Base-by-base conservation (phyloP, 2,329 filamentous ascomycete species). In the Berkeleyomyces basicola region DNA sequence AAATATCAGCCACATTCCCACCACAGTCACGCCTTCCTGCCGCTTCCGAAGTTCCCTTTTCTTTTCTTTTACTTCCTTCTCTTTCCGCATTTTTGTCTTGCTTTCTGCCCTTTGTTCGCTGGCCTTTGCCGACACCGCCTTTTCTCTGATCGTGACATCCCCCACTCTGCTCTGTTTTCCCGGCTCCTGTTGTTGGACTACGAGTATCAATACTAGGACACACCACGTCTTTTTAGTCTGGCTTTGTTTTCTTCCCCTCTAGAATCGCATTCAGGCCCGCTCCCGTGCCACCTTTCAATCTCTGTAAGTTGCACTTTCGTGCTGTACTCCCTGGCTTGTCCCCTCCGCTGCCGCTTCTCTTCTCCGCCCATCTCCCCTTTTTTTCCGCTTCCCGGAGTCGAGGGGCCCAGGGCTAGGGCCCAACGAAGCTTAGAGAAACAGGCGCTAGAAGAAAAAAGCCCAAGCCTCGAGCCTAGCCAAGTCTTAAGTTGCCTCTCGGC, bases 131-230 rank as follows among this genome's bases (percentile, higher is more conserved):
- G 49, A 37, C 63, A 59, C 63, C 55, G 46, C 39, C 62, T 63
- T 62, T 63, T 63, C 58, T 64, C 44, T 59, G 58, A 47, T 39
- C 58, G 58, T 59, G 42, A 43, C 58, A 10, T 37, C 40, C 40
- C 36, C 57, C 37, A 33, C 4, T 55, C 23, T 23, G 23, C 23
- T 1, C 23, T 43, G 46, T 61, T 33, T 14, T 51, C 43, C 59
- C 23, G 23, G 23, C 2, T 23, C 2, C 23, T 23, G 23, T 23
- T 23, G 23, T 23, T 23, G 23, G 23, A 23, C 23, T 23, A 23
- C 23, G 23, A 23, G 23, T 23, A 23, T 23, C 23, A 23, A 23
- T 23, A 23, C n/a, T n/a, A n/a, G n/a, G n/a, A n/a, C n/a, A n/a
- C n/a, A n/a, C 23, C 23, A 23, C 23, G 23, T 23, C 23, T 23